These are phyloP conservation scores for Backusella sp. DNA, from an alignment of 192 early-diverging fungal genomes.

Conservation along the genomic window DNA sequence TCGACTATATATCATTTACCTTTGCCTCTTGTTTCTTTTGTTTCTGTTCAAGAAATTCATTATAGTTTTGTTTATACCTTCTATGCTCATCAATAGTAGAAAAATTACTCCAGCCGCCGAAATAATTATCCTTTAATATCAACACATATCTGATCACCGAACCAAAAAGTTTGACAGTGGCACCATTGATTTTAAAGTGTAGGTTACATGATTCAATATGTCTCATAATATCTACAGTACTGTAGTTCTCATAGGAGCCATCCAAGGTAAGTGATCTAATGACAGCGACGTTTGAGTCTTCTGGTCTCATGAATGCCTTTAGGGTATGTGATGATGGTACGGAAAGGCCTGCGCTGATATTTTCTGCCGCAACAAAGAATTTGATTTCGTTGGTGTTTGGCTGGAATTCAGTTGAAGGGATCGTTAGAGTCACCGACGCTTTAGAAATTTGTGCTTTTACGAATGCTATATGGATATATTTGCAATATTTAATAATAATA, in stretches of 20 bases:
- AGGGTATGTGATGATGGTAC: constrained; percentile 63
- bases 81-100: constrained; percentile 65
- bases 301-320: constrained; percentile 57
- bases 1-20: constrained; percentile 23
- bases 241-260: constrained; percentile 57
- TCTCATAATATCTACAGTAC: constrained; percentile 37
- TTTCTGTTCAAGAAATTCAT: constrained; percentile 26
- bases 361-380: constrained; percentile 54
- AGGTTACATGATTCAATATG: constrained; percentile 55
- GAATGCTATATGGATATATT: constrained; percentile 8
- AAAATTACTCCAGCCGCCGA: constrained; percentile 59
- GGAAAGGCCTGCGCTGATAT: constrained; percentile 46
- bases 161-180: constrained; percentile 62
- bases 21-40: constrained; percentile 51
- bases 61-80: constrained; percentile 31
- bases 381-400: constrained; percentile 50
- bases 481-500: neutral
- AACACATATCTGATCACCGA: constrained; percentile 65
- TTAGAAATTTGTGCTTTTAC: constrained; percentile 29
- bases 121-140: constrained; percentile 71
- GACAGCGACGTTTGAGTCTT: constrained; percentile 47
- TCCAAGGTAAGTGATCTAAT: constrained; percentile 41
- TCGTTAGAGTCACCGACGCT: constrained; percentile 37
- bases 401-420: constrained; percentile 60
- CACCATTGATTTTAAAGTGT: constrained; percentile 45